A percentile compares a stretch with the other conserved stretches of the same genome.
Conservation (phyloP, 1,139 yeast genomes). For the Debaryomyces udenii region DNA sequence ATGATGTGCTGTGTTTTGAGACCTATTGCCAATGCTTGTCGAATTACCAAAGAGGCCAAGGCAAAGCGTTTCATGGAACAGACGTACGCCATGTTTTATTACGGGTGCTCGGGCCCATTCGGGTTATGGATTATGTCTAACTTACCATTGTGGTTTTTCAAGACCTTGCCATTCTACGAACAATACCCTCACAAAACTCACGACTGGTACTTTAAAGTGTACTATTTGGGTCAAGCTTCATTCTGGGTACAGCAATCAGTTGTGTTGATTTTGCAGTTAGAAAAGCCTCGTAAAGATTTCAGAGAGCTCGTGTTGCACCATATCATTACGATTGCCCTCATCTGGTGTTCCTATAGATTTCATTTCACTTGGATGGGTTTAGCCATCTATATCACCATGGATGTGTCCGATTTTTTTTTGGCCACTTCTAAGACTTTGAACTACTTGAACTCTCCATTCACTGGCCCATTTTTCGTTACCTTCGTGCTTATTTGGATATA, state of each 20-base stretch:
- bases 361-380: slow-evolving; percentile 97
- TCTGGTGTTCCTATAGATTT: slow-evolving; percentile 88
- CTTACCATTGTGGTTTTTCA: slow-evolving; percentile 85
- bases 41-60: slow-evolving; percentile 61
- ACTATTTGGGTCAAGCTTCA: slow-evolving; percentile 90
- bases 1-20: slow-evolving; percentile 78
- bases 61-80: slow-evolving; percentile 89
- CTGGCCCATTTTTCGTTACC: slow-evolving; percentile 65
- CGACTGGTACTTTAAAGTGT: slow-evolving; percentile 70
- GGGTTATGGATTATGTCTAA: slow-evolving; percentile 89
- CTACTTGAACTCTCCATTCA: slow-evolving; percentile 69
- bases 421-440: slow-evolving; percentile 82
- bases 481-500: slow-evolving; percentile 83
- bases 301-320: slow-evolving; percentile 92
- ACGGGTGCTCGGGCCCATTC: slow-evolving; percentile 78
- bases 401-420: slow-evolving; percentile 86
- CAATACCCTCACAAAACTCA: slow-evolving; percentile 84
- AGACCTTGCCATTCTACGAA: slow-evolving; percentile 77
- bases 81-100: slow-evolving; percentile 80
- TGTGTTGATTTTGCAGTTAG: slow-evolving; percentile 78
- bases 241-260: slow-evolving; percentile 97
- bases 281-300: slow-evolving; percentile 93
- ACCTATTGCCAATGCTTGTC: slow-evolving; percentile 65
- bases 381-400: slow-evolving; percentile 93
- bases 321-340: slow-evolving; percentile 84